Evolutionary conservation across 371 early-diverging fungal genomes (phyloP).

Genomic region (Dinochytrium kinnereticum): DNA sequence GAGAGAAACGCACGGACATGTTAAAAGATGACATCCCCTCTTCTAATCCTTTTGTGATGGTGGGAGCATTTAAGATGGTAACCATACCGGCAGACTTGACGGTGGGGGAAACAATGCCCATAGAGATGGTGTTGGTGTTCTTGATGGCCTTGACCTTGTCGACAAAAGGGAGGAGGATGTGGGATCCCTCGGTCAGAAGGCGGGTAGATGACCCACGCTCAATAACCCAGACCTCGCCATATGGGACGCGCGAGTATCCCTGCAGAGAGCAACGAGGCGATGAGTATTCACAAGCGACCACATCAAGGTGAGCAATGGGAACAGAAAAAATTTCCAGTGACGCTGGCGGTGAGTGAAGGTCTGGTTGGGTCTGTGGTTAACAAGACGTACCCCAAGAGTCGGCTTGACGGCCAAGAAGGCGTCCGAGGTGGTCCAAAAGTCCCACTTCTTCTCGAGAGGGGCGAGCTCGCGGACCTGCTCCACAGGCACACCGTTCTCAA

Average conservation of each 20-base stretch:
- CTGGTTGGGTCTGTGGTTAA: background rate
- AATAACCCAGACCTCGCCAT: constrained; percentile 55
- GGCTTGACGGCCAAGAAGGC: constrained; percentile 48
- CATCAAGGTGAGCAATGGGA: too few relatives aligned
- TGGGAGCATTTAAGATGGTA: too few relatives aligned
- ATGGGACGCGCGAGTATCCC: constrained; percentile 49
- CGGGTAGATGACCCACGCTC: constrained; percentile 34
- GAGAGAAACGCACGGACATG: too few relatives aligned
- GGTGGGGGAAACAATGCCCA: constrained; percentile 49
- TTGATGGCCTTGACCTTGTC: constrained; percentile 54
- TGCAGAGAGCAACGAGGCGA: constrained; percentile 19
- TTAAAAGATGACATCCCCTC: too few relatives aligned
- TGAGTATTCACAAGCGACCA: too few relatives aligned
- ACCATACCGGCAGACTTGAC: constrained; percentile 43
- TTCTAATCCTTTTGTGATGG: too few relatives aligned
- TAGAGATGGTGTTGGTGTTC: constrained; percentile 44
- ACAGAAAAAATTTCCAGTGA: too few relatives aligned
- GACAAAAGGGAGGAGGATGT: constrained; percentile 46
- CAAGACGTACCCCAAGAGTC: constrained; percentile 38
- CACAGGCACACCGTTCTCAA: constrained; percentile 53
- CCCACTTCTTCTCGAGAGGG: constrained; percentile 56
- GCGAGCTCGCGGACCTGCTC: constrained; percentile 55
- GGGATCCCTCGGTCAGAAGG: constrained; percentile 40
- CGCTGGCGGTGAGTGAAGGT: too few relatives aligned
- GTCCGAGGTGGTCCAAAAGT: constrained; percentile 59